Percentiles rank a stretch among this genome's conserved stretches.
Evolutionary conservation across 225 moss, liverwort and hornwort genomes (phyloP).

Genomic region (Lunularia cruciata): DNA sequence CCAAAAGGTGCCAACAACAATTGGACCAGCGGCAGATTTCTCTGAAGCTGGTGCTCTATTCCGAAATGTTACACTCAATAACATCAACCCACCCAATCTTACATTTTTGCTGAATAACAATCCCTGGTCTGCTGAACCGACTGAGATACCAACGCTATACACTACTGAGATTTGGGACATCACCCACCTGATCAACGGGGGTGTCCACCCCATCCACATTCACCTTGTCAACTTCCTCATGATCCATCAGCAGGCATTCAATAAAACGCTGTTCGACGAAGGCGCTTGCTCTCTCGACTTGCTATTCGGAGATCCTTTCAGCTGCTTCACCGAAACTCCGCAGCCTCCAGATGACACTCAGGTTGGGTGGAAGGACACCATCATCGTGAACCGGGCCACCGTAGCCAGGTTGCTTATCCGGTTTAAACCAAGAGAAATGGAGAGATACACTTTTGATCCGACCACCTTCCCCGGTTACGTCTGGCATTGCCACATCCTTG

Average conservation of each 20-base stretch:
- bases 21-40: not conserved
- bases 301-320: conserved; percentile 9
- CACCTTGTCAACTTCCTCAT: conserved; percentile 46
- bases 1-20: not conserved
- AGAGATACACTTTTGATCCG: conserved; percentile 16
- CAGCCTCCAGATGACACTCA: conserved; percentile 31
- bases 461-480: conserved; percentile 20
- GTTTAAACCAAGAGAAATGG: not conserved
- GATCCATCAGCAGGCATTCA: conserved; percentile 45
- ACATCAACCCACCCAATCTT: not conserved
- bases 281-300: conserved; percentile 29
- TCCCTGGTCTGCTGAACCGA: conserved; percentile 25
- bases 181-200: conserved; percentile 30
- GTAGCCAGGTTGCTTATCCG: conserved; percentile 15
- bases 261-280: conserved; percentile 31
- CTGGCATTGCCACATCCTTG: conserved; percentile 37
- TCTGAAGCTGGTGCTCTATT: not conserved
- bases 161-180: conserved; percentile 65
- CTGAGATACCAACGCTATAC: conserved; percentile 36
- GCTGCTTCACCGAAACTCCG: conserved; percentile 34
- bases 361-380: conserved; percentile 58
- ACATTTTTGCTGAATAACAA: conserved; percentile 7
- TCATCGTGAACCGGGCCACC: not conserved
- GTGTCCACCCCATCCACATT: conserved; percentile 45
- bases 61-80: not conserved